These are phyloP conservation scores for Amauroascus niger DNA, from an alignment of 2,329 filamentous ascomycete genomes.

Conservation along the genomic window DNA sequence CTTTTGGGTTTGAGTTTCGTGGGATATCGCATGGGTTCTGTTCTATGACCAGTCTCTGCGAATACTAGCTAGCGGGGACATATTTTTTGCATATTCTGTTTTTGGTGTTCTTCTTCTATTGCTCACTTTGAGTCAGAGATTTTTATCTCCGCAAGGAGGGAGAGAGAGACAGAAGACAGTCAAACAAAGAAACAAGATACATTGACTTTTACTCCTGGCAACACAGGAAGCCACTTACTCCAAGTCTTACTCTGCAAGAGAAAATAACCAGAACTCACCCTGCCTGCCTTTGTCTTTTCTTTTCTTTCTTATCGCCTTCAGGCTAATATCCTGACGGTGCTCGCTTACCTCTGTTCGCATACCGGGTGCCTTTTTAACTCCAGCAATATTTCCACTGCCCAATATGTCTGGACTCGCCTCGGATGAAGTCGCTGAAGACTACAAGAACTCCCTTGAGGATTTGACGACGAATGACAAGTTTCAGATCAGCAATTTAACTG, in stretches of 20 bases:
- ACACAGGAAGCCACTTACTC: conserved; percentile 11
- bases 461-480: conserved; percentile 82
- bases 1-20: conserved; percentile 15
- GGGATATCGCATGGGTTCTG: conserved; percentile 25
- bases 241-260: conserved; percentile 1
- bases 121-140: conserved; percentile 15
- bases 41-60: conserved; percentile 31
- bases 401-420: conserved; percentile 55
- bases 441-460: conserved; percentile 85
- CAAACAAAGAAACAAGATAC: conserved; percentile 18
- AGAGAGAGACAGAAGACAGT: conserved; percentile 16
- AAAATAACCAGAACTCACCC: conserved; percentile 8
- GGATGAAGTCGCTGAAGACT: conserved; percentile 89
- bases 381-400: conserved; percentile 26
- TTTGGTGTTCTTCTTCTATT: conserved; percentile 16
- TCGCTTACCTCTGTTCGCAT: conserved; percentile 2
- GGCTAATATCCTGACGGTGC: conserved; percentile 2
- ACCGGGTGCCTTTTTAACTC: neutral
- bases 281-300: conserved; percentile 8
- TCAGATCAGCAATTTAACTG: conserved; percentile 93
- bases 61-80: conserved; percentile 36
- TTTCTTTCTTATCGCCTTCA: neutral
- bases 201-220: conserved; percentile 14
- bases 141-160: conserved; percentile 16
- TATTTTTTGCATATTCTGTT: conserved; percentile 23